Evolutionary conservation across 495 filamentous ascomycete species (phyloP).

Genomic region (Emericellopsis terricola): DNA sequence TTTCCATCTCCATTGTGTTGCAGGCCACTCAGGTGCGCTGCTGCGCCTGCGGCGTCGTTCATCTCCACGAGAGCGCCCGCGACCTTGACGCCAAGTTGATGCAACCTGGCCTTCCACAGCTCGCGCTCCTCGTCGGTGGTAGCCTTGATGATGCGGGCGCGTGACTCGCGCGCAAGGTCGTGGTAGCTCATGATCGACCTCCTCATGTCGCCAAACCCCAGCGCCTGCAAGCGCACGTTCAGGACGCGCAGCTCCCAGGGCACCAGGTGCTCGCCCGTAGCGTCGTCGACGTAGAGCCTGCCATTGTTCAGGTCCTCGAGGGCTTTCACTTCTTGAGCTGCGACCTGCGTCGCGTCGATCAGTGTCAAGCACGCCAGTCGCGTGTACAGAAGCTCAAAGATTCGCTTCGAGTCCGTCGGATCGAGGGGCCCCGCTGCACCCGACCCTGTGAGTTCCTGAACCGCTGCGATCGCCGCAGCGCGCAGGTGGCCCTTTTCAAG

Average conservation of each 20-base stretch:
- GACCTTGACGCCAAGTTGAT: slow-evolving; percentile 59
- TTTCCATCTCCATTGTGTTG: slow-evolving; percentile 13
- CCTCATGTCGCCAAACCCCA: slow-evolving; percentile 69
- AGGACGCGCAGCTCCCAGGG: slow-evolving; percentile 81
- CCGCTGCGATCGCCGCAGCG: slow-evolving; percentile 53
- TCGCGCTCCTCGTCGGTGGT: slow-evolving; percentile 17
- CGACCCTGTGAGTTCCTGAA: slow-evolving; percentile 42
- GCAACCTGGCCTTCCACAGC: slow-evolving; percentile 50
- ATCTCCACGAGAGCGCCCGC: slow-evolving; percentile 77
- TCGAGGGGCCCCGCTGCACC: slow-evolving; percentile 12
- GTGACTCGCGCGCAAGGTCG: slow-evolving; percentile 63
- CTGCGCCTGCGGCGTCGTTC: slow-evolving; percentile 67
- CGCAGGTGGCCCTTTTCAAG: slow-evolving; percentile 45
- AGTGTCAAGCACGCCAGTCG: slow-evolving; percentile 72
- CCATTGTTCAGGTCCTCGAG: slow-evolving; percentile 61
- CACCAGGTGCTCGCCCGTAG: slow-evolving; percentile 38
- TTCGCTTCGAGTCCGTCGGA: slow-evolving; percentile 36
- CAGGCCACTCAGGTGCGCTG: slow-evolving; percentile 40
- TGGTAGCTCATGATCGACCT: slow-evolving; percentile 77
- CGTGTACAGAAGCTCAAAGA: slow-evolving; percentile 66
- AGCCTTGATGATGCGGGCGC: slow-evolving; percentile 28
- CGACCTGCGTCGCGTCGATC: slow-evolving; percentile 45
- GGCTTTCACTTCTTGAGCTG: slow-evolving; percentile 69
- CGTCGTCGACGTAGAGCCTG: slow-evolving; percentile 43
- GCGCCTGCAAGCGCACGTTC: slow-evolving; percentile 62